Percentiles rank a stretch among this genome's conserved stretches.
Evolutionary conservation across 2,329 filamentous ascomycete genomes (phyloP).

Genomic region (Elsinoe australis): DNA sequence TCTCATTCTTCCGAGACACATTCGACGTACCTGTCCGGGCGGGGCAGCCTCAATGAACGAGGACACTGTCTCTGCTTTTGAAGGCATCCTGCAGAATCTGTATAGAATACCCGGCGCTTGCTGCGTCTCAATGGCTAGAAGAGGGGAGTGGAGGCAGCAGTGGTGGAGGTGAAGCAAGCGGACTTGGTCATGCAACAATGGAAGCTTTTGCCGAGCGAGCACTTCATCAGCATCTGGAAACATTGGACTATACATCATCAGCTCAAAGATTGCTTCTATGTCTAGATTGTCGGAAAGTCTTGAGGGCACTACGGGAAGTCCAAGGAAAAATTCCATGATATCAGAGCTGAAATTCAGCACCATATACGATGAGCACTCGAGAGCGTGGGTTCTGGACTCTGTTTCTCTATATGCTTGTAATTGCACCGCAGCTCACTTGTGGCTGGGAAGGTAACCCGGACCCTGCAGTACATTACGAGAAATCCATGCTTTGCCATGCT

Average conservation of each 20-base stretch:
- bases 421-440: too few relatives aligned
- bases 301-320: too few relatives aligned
- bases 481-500: not conserved
- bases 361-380: too few relatives aligned
- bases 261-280: too few relatives aligned
- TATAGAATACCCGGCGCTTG: not conserved
- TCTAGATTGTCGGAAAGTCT: too few relatives aligned
- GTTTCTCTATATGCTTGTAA: too few relatives aligned
- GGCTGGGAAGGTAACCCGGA: too few relatives aligned
- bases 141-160: not conserved
- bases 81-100: slow-evolving; percentile 24
- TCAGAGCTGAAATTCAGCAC: too few relatives aligned
- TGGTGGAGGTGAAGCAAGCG: slow-evolving; percentile 4
- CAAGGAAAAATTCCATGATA: too few relatives aligned
- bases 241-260: too few relatives aligned
- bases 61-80: slow-evolving; percentile 41
- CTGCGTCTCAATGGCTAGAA: not conserved
- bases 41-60: slow-evolving; percentile 91
- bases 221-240: too few relatives aligned
- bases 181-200: not conserved
- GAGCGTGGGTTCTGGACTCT: too few relatives aligned
- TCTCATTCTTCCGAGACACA: slow-evolving; percentile 18
- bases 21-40: slow-evolving; percentile 73
- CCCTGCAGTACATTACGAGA: not conserved
- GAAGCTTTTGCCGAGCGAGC: not conserved